Evolutionary conservation across 2,329 filamentous ascomycete species (phyloP), one percentile per base, ranked within the genome.

Genomic region (Microdochium paspali): DNA sequence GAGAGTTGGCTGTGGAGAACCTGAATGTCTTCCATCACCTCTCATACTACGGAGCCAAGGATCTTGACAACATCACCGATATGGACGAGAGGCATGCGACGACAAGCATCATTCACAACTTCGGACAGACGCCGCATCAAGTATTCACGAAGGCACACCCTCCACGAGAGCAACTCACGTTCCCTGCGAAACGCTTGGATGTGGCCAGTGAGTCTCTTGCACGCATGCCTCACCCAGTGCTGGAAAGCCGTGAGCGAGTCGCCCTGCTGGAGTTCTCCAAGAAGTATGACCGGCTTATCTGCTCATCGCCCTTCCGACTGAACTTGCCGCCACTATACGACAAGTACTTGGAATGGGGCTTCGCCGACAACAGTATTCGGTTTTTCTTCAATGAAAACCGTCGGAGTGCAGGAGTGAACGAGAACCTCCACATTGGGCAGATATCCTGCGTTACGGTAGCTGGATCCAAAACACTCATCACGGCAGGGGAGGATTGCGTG

Each of bases 91-190:
- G 90, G 40, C 74, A 90, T 6, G 87, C 91, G 4, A 91, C 90
- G 1, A 96, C 95, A 47, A 89, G 89, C 28, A 95, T 96, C 55
- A 97, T 98, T 57, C 91, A 98, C 66, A 97, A 97, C 57, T 98
- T 98, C 64, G 93, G 93, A 0, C 93, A 98, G 64, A 98, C 94
- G 1, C 93, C 94, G 2, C 87, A 94, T 56, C 94, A 98, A 63
- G 85, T 97, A 15, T 98, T 97, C 63, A 79, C 81, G 42, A 84
- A 85, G 49, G 75, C 85, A 12, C 93, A 98, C 64, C 83, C 86
- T 3, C 69, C 78, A n/a, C 79, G 85, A 13, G 90, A 95, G 54
- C 77, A 86, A 48, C 67, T 76, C 4, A 72, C 79, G 21, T 78
- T 82, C 47, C 82, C 80, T 4, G 70, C 77, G 3, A 80, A 79